Conservation (phyloP, 768 basidiomycete genomes). For the Cystobasidium onofrii region DNA sequence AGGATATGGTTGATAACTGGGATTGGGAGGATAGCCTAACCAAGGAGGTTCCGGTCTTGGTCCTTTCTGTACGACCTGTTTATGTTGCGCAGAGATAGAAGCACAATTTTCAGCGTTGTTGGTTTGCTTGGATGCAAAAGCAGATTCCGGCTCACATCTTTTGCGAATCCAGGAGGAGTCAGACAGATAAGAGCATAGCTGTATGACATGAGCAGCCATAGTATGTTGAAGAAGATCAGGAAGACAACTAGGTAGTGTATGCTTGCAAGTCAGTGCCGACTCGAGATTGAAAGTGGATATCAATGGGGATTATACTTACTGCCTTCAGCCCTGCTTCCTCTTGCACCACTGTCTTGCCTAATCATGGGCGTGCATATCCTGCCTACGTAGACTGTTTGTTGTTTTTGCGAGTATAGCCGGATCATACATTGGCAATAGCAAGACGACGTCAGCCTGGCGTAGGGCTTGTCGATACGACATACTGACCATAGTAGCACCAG, state of each 20-base stretch:
- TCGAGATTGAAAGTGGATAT: too few species aligned
- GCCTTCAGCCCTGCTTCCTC: conserved; percentile 50
- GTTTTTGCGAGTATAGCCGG: too few species aligned
- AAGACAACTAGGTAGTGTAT: neutral
- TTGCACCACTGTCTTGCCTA: conserved; percentile 48
- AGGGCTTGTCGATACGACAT: neutral
- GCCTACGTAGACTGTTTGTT: conserved; percentile 22
- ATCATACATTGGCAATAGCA: neutral
- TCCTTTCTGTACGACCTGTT: conserved; percentile 32
- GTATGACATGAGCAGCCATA: conserved; percentile 26
- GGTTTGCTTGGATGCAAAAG: too few species aligned
- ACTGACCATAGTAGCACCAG: conserved; percentile 17
- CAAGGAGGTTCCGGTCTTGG: conserved; percentile 29
- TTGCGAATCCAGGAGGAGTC: conserved; percentile 39
- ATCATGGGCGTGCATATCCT: conserved; percentile 55
- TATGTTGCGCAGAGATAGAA: too few species aligned
- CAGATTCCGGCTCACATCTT: conserved; percentile 38
- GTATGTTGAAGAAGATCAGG: conserved; percentile 29
- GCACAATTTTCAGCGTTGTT: too few species aligned
- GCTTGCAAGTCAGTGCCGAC: neutral
- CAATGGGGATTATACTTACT: neutral
- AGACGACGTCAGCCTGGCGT: conserved; percentile 10
- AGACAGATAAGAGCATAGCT: conserved; percentile 29
- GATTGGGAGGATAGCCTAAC: conserved; percentile 8
- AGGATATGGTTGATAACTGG: neutral